phyloP scores from a whole-genome alignment of 805 yeast species.

The Sungouiozyma ichnusensis region DNA sequence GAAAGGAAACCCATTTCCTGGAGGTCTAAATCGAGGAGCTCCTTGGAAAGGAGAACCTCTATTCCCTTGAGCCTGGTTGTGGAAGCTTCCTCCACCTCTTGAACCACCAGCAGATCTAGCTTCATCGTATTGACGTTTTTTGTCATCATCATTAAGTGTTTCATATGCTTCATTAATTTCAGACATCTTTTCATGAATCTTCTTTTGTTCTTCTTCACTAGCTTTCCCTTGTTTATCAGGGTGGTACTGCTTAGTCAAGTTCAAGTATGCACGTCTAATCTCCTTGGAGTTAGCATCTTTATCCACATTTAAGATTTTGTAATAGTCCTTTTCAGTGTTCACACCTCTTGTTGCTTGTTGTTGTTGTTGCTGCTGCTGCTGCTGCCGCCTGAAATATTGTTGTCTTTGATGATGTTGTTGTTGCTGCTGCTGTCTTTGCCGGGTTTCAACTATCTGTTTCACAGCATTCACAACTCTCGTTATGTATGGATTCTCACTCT shows the following conservation, averaged over 20 bases:
- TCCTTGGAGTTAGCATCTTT: constrained; percentile 59
- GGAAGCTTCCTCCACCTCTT: neutral
- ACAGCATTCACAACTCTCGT: constrained; percentile 28
- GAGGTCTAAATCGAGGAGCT: constrained; percentile 3
- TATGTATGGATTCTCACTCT: constrained; percentile 11
- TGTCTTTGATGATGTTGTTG: constrained; percentile 37
- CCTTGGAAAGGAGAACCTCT: constrained; percentile 7
- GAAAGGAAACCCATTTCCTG: constrained; percentile 11
- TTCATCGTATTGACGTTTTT: constrained; percentile 55
- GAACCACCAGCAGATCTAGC: constrained; percentile 22
- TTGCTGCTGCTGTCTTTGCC: constrained; percentile 30
- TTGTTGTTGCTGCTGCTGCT: constrained; percentile 31
- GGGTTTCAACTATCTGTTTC: constrained; percentile 14
- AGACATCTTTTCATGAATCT: constrained; percentile 77
- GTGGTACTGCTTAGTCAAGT: constrained; percentile 69
- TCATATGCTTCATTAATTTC: constrained; percentile 91
- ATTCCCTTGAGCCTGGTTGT: neutral
- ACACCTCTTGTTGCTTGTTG: constrained; percentile 23
- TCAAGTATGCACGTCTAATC: constrained; percentile 72
- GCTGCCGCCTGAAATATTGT: constrained; percentile 23
- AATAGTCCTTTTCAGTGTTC: constrained; percentile 52
- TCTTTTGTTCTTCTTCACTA: constrained; percentile 48
- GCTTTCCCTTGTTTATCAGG: constrained; percentile 78
- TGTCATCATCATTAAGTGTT: constrained; percentile 56
- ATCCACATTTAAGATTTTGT: constrained; percentile 62